phyloP scores from a whole-genome alignment of 148 eudicot genomes.

The Chenopodium berlandieri region DNA sequence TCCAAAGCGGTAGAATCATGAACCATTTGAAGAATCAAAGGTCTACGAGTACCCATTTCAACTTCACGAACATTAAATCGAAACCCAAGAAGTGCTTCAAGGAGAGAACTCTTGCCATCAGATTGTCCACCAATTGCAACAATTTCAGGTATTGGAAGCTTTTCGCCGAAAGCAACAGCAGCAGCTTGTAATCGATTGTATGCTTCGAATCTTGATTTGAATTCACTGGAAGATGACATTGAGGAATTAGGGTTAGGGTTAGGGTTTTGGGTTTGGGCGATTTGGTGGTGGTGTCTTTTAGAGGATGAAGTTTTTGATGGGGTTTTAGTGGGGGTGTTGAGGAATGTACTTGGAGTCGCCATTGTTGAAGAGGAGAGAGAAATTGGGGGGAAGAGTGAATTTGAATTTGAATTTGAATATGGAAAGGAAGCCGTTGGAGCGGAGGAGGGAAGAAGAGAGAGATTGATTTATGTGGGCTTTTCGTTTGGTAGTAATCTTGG shows the following conservation, averaged over 20 bases:
- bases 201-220: conserved; percentile 74
- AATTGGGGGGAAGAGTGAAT: conserved; percentile 18
- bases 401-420: conserved; percentile 48
- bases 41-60: conserved; percentile 96
- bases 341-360: conserved; percentile 39
- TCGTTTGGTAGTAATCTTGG: too few relatives aligned
- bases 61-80: conserved; percentile 92
- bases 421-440: conserved; percentile 25
- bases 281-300: conserved; percentile 45
- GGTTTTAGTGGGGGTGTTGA: conserved; percentile 52
- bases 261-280: conserved; percentile 32
- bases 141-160: conserved; percentile 94
- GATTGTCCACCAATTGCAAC: conserved; percentile 97
- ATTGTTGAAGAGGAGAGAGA: conserved; percentile 25
- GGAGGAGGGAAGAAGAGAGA: background rate
- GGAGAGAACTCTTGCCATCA: conserved; percentile 97
- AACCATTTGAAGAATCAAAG: conserved; percentile 91
- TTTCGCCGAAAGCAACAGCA: conserved; percentile 95
- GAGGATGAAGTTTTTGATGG: conserved; percentile 42
- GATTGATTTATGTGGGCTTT: background rate
- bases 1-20: conserved; percentile 81
- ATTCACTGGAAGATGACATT: conserved; percentile 33
- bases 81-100: conserved; percentile 96
- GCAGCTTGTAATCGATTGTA: conserved; percentile 93
- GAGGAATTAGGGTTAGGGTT: conserved; percentile 28